Evolutionary conservation across 2,329 filamentous ascomycete species (phyloP).

Genomic region (Sclerotinia subarctica): DNA sequence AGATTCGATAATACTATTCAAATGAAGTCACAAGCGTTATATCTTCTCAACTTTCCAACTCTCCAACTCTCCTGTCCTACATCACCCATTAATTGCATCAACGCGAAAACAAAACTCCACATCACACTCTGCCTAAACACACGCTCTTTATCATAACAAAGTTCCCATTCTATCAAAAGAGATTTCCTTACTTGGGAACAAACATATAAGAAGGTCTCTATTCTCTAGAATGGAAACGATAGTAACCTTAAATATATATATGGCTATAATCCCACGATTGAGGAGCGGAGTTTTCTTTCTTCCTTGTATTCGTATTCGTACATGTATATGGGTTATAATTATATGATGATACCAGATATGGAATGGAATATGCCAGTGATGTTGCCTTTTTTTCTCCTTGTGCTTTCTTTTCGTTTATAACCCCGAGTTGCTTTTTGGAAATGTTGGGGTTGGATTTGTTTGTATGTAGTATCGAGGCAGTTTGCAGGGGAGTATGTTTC

Average conservation of each 20-base stretch:
- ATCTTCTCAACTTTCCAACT: background rate
- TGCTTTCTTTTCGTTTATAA: background rate
- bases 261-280: constrained; percentile 30
- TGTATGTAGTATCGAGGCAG: too few species aligned
- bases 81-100: background rate
- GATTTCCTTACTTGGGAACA: constrained; percentile 25
- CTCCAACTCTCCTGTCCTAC: background rate
- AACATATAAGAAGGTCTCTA: constrained; percentile 25
- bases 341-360: background rate
- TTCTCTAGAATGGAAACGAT: constrained; percentile 21
- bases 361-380: too few species aligned
- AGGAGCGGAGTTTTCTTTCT: constrained; percentile 22
- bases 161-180: constrained; percentile 11
- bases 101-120: background rate
- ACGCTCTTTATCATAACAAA: background rate
- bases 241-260: constrained; percentile 14
- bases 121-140: background rate
- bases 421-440: background rate
- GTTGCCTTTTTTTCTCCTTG: background rate
- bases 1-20: background rate
- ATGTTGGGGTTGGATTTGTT: background rate
- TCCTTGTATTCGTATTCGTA: background rate
- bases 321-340: too few species aligned
- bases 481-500: too few species aligned
- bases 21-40: constrained; percentile 2